Conservation (phyloP, 345 rosid species). For the Rubroshorea leprosula region DNA sequence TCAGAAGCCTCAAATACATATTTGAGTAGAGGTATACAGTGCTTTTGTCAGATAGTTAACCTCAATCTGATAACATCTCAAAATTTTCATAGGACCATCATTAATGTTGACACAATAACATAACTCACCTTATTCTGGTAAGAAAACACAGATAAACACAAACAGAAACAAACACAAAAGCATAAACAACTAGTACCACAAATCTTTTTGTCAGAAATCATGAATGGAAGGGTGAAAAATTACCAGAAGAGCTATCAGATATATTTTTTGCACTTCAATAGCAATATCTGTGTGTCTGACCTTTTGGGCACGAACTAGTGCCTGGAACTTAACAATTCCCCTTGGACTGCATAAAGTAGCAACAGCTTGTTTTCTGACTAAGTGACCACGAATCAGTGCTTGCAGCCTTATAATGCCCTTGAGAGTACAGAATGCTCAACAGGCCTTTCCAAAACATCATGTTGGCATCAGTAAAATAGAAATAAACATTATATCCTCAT, state of each 20-base stretch:
- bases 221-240: not conserved
- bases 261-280: constrained; percentile 29
- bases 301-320: constrained; percentile 47
- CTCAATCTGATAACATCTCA: not conserved
- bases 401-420: constrained; percentile 63
- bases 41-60: not conserved
- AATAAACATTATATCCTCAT: too few relatives aligned
- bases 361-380: constrained; percentile 84
- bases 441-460: constrained; percentile 44
- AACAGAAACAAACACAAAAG: not conserved
- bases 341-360: constrained; percentile 56
- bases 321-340: constrained; percentile 67
- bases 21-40: not conserved
- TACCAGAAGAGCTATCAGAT: constrained; percentile 24
- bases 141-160: not conserved
- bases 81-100: not conserved
- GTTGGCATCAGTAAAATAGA: constrained; percentile 16
- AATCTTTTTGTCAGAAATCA: too few relatives aligned
- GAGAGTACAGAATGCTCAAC: constrained; percentile 44
- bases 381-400: constrained; percentile 69
- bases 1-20: not conserved
- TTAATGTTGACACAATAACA: not conserved
- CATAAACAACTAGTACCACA: not conserved
- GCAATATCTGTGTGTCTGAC: constrained; percentile 39
- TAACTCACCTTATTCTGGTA: not conserved